phyloP scores from a whole-genome alignment of 179 eudicot species.

The Drosera spatulata region DNA sequence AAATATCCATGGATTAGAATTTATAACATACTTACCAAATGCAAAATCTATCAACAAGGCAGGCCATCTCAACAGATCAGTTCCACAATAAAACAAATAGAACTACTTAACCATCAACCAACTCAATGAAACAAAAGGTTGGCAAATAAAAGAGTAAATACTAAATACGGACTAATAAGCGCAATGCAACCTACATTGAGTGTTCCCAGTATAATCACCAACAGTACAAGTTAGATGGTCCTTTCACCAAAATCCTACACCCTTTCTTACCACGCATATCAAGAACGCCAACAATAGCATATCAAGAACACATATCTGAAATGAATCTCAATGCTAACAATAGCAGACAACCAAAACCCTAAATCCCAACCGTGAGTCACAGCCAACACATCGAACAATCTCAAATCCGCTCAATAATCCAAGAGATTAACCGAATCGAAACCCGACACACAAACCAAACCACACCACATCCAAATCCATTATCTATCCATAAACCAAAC shows the following conservation, averaged over 20 bases:
- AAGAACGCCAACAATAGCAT: not conserved
- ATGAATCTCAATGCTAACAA: not conserved
- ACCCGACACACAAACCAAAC: not conserved
- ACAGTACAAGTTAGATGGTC: too few species aligned
- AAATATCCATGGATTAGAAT: too few species aligned
- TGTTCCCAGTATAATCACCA: too few species aligned
- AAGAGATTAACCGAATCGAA: not conserved
- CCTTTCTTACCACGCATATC: not conserved
- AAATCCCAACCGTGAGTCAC: not conserved
- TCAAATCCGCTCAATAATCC: not conserved
- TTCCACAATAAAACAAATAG: too few species aligned
- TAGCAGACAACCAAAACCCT: not conserved
- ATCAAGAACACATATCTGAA: not conserved
- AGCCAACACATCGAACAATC: slow-evolving; percentile 28
- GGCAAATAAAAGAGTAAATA: too few species aligned
- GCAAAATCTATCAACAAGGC: too few species aligned
- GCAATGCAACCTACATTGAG: too few species aligned
- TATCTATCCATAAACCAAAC: not conserved
- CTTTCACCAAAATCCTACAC: too few species aligned
- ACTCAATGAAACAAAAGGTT: too few species aligned
- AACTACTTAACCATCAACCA: too few species aligned
- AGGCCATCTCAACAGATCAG: not conserved
- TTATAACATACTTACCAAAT: not conserved
- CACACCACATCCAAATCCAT: too few species aligned
- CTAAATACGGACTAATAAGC: too few species aligned